phyloP scores from a whole-genome alignment of 441 rosid genomes.

The Adansonia grandidieri region DNA sequence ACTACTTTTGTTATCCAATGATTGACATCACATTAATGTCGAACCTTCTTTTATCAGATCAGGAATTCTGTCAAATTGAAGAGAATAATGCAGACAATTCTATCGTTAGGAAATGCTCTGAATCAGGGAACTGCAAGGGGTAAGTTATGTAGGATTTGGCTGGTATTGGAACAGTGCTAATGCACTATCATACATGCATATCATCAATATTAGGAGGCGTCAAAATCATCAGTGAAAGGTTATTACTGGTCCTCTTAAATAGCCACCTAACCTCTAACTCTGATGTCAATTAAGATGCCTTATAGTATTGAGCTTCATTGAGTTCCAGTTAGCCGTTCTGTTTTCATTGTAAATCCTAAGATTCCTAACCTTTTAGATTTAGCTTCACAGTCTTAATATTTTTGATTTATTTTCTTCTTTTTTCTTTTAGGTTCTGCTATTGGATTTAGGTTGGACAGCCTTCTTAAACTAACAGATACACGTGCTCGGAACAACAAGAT shows the following conservation, averaged over 20 bases:
- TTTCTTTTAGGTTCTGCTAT: conserved; percentile 74
- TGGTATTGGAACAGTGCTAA: neutral
- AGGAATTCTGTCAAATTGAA: conserved; percentile 74
- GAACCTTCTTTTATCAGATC: conserved; percentile 47
- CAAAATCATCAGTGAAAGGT: neutral
- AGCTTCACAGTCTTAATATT: neutral
- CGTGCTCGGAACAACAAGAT: conserved; percentile 85
- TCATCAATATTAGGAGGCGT: conserved; percentile 8
- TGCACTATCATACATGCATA: neutral
- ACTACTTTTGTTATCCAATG: neutral
- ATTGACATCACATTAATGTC: conserved; percentile 12
- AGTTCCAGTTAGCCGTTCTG: neutral
- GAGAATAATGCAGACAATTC: conserved; percentile 93
- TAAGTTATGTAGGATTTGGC: conserved; percentile 40
- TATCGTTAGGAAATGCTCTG: conserved; percentile 90
- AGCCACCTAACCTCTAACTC: neutral
- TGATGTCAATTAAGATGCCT: neutral
- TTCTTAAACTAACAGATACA: conserved; percentile 93
- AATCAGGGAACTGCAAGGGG: conserved; percentile 99
- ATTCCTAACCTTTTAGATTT: neutral
- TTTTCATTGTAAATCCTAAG: neutral
- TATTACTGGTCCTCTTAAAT: neutral
- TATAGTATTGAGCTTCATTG: conserved; percentile 1
- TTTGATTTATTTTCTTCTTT: conserved; percentile 5
- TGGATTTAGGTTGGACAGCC: conserved; percentile 93